These are phyloP conservation scores for Nicotiana undulata DNA, from an alignment of 257 asterid species.

Conservation along the genomic window DNA sequence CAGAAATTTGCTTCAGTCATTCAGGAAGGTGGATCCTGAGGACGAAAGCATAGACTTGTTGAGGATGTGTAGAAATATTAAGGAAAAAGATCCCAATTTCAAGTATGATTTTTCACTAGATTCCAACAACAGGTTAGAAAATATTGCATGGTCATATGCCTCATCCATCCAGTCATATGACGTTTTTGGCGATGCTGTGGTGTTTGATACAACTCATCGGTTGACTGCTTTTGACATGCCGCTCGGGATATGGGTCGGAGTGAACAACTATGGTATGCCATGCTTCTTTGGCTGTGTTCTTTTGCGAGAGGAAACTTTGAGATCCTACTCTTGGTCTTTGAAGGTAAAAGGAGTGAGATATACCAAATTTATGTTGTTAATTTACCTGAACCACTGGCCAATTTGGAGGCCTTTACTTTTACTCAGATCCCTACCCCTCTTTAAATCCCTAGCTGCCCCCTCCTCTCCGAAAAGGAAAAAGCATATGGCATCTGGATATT, in stretches of 20 bases:
- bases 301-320: conserved; percentile 83
- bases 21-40: conserved; percentile 79
- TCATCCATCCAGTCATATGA: conserved; percentile 84
- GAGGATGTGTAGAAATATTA: conserved; percentile 85
- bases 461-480: not conserved
- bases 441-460: not conserved
- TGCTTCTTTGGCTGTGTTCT: conserved; percentile 97
- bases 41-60: conserved; percentile 82
- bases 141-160: conserved; percentile 96
- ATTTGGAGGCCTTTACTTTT: not conserved
- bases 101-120: conserved; percentile 79
- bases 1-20: conserved; percentile 85
- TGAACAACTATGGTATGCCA: conserved; percentile 98
- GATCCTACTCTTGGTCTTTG: conserved; percentile 93
- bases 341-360: conserved; percentile 46
- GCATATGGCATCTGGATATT: not conserved
- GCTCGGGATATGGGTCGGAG: conserved; percentile 94
- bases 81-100: conserved; percentile 85
- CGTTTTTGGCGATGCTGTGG: conserved; percentile 88
- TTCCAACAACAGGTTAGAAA: conserved; percentile 69
- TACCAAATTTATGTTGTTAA: not conserved
- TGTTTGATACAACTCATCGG: conserved; percentile 93
- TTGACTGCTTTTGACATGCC: conserved; percentile 94
- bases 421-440: not conserved
- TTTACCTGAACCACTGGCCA: not conserved